Conservation (phyloP, 805 yeast genomes). For the Yarrowia sp. region DNA sequence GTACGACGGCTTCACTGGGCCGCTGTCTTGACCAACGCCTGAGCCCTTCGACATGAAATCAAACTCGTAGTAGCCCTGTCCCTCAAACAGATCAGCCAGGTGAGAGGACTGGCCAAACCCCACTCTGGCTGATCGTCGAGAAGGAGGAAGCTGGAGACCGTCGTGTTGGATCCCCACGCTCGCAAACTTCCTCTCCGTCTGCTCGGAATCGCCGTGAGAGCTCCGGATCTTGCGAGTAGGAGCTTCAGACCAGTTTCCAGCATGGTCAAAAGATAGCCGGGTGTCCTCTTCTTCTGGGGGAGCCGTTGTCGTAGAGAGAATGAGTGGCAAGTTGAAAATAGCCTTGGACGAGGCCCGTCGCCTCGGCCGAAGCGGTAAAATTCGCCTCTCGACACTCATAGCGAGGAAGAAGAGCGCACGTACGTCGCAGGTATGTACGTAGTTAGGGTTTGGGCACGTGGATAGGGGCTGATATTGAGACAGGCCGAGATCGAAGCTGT, state of each 20-base stretch:
- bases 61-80: neutral
- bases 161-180: neutral
- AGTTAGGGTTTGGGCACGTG: constrained; percentile 19
- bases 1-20: neutral
- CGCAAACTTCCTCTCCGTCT: neutral
- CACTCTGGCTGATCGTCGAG: neutral
- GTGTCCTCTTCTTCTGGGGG: neutral
- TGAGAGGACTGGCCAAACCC: neutral
- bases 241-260: neutral
- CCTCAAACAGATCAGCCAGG: neutral
- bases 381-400: constrained; percentile 15
- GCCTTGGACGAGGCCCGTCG: neutral
- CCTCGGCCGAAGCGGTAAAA: neutral
- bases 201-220: neutral
- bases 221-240: neutral
- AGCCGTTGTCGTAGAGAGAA: neutral
- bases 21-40: neutral
- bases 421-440: neutral
- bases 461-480: constrained; percentile 1
- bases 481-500: neutral
- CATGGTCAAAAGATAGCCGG: neutral
- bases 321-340: neutral
- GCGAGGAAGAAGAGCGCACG: neutral
- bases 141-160: neutral
- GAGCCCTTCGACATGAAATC: neutral